Conservation (phyloP, 768 basidiomycete genomes). For the Termitomyces sp. region DNA sequence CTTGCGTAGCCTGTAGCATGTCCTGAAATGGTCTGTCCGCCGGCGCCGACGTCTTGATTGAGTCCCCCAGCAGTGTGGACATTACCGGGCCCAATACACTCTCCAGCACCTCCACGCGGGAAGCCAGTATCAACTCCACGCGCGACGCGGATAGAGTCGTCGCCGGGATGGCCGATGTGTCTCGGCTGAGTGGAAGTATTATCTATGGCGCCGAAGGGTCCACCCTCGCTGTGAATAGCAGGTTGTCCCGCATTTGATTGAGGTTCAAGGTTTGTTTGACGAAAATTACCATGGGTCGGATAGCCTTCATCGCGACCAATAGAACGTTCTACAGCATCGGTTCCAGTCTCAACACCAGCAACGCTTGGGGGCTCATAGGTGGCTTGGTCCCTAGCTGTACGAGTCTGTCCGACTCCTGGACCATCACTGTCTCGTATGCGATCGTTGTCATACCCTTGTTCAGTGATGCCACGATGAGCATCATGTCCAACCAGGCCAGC, state of each 20-base stretch:
- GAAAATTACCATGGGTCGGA: background rate
- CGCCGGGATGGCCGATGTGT: background rate
- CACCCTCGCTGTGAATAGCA: background rate
- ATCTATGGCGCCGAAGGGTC: background rate
- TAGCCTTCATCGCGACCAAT: background rate
- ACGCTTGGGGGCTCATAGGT: background rate
- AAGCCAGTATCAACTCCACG: background rate
- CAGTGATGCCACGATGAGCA: background rate
- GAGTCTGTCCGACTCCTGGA: background rate
- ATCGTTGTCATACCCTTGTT: background rate
- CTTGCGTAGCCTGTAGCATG: background rate
- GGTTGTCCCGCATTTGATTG: background rate
- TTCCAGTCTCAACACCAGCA: background rate
- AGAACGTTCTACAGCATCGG: background rate
- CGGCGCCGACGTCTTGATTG: background rate
- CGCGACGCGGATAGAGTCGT: background rate
- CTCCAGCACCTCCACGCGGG: background rate
- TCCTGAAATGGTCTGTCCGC: background rate
- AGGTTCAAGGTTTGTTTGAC: background rate
- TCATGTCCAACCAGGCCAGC: conserved; percentile 1
- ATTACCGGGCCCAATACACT: background rate
- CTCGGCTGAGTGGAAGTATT: background rate
- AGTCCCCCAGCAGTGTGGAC: background rate
- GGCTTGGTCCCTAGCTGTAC: background rate
- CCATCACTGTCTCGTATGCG: background rate